Percentiles rank a stretch among this genome's conserved stretches.
phyloP scores from a whole-genome alignment of 306 rosid species.

The Ammopiptanthus mongolicus region DNA sequence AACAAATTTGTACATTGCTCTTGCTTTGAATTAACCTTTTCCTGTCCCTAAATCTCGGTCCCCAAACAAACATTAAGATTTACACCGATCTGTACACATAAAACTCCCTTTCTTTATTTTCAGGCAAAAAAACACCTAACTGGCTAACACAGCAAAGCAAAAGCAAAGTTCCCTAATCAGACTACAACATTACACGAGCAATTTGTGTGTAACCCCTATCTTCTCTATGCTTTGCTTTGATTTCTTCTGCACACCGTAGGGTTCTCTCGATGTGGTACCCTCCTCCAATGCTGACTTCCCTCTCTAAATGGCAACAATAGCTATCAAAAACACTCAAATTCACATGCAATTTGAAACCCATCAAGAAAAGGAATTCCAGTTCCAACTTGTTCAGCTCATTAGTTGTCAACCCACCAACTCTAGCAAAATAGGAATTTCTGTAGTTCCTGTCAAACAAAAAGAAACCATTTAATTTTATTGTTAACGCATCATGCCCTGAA shows the following conservation, averaged over 20 bases:
- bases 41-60: not conserved
- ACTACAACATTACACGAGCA: slow-evolving; percentile 54
- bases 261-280: slow-evolving; percentile 82
- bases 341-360: slow-evolving; percentile 88
- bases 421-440: slow-evolving; percentile 77
- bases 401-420: slow-evolving; percentile 82
- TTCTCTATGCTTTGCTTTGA: slow-evolving; percentile 51
- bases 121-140: not conserved
- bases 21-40: not conserved
- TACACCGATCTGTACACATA: not conserved
- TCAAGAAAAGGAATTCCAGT: slow-evolving; percentile 68
- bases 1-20: not conserved
- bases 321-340: slow-evolving; percentile 94
- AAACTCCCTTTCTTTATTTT: not conserved
- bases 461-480: not conserved
- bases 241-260: slow-evolving; percentile 73
- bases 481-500: not conserved
- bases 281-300: slow-evolving; percentile 91
- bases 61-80: not conserved
- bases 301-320: slow-evolving; percentile 81
- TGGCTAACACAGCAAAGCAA: not conserved
- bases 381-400: slow-evolving; percentile 72
- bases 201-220: slow-evolving; percentile 38
- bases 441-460: slow-evolving; percentile 54
- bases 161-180: not conserved